Evolutionary conservation across 306 rosid genomes (phyloP), one percentile per base, ranked within the genome.

Genomic region (Quercus engelmannii): DNA sequence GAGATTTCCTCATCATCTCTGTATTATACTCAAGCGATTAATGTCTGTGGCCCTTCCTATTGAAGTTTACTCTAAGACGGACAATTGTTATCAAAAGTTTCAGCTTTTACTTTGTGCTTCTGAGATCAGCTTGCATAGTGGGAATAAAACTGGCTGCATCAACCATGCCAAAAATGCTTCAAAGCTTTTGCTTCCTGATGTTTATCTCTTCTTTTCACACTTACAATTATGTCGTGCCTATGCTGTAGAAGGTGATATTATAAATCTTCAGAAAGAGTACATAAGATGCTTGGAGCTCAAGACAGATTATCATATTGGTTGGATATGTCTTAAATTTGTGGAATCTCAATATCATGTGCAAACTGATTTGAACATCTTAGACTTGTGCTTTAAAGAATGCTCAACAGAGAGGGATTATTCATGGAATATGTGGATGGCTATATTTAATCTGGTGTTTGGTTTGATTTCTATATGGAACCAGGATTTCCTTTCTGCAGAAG

Each of bases 51-150:
- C 97, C 69, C 92, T 94, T 77, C 88, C 93, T 68, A 76, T 85
- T 85, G 90, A 86, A 74, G 55, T 76, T 59, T 83, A 81, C 86
- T 69, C 81, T 21, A 31, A 76, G 76, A 76, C 80, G 64, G 90
- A 89, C 69, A n/a, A 73, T 73, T 41, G 79, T 54, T 74, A 70
- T 83, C 84, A 73, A 78, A 88, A 78, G 82, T 92, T 91, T 82
- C 97, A 92, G 84, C 90, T 94, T 83, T 87, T 91, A 73, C 97
- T 94, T 63, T 94, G 95, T 86, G 93, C 95, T 78, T 91, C 97
- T 13, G 99, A 92, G 92, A 84, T 91, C 86, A 87, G 95, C 87
- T 90, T 94, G 81, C 97, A 85, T 71, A 58, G 87, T 79, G 90
- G 92, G 78, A 79, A 87, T 85, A 85, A 80, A 63, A 79, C 41